These are phyloP conservation scores for Chimonanthus salicifolius DNA, from an alignment of 164 flowering plant genomes.

Conservation along the genomic window DNA sequence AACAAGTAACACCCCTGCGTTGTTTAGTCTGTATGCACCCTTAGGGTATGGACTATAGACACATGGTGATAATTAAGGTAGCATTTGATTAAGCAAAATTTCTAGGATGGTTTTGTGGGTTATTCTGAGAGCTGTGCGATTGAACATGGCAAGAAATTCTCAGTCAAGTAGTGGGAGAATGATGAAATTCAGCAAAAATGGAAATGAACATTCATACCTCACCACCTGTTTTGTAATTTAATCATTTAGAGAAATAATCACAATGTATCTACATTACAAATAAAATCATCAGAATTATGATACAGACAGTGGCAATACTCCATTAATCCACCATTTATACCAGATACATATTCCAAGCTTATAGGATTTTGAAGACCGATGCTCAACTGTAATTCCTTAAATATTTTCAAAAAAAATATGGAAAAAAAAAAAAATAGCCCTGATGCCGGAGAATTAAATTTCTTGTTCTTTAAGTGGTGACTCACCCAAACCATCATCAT, in stretches of 20 bases:
- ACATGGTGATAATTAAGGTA: too few relatives aligned
- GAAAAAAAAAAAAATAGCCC: not conserved
- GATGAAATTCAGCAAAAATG: not conserved
- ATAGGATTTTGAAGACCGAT: not conserved
- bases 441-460: not conserved
- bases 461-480: not conserved
- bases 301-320: not conserved
- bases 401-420: too few relatives aligned
- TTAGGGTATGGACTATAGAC: too few relatives aligned
- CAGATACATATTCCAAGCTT: not conserved
- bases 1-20: too few relatives aligned
- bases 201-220: not conserved
- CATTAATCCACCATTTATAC: not conserved
- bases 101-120: not conserved
- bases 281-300: not conserved
- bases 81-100: too few relatives aligned
- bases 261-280: not conserved
- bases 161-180: not conserved
- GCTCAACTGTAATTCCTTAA: too few relatives aligned
- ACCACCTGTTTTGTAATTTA: not conserved
- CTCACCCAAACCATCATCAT: slow-evolving; percentile 23
- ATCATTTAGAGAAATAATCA: too few relatives aligned
- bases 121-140: not conserved
- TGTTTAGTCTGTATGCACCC: too few relatives aligned
- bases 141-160: too few relatives aligned